phyloP scores from a whole-genome alignment of 2,329 filamentous ascomycete genomes.

The Acarospora socialis region DNA sequence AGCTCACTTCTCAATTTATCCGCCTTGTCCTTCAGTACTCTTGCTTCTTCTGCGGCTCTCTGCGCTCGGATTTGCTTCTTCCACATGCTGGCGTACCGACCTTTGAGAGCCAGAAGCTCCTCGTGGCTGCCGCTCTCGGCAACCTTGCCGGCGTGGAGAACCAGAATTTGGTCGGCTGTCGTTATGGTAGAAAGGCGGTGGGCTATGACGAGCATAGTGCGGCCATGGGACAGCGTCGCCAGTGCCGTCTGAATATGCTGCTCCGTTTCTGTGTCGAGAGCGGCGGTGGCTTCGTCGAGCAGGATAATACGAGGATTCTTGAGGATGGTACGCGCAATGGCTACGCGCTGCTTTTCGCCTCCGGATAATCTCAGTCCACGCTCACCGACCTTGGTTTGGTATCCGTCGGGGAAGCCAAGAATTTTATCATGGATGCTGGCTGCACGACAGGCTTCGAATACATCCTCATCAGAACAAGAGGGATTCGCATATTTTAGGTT shows the following conservation, averaged over 20 bases:
- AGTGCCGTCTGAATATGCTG: constrained; percentile 85
- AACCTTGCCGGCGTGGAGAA: constrained; percentile 62
- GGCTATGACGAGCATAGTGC: constrained; percentile 90
- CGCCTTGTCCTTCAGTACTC: constrained; percentile 30
- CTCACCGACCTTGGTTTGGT: constrained; percentile 82
- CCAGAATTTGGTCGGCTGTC: constrained; percentile 71
- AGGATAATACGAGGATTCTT: constrained; percentile 88
- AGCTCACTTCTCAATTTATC: constrained; percentile 28
- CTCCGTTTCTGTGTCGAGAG: constrained; percentile 81
- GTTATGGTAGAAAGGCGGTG: constrained; percentile 78
- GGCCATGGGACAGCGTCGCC: constrained; percentile 63
- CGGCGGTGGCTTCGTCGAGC: constrained; percentile 84
- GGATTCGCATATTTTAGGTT: constrained; percentile 85
- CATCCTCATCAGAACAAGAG: constrained; percentile 62
- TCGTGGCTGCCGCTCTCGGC: constrained; percentile 67
- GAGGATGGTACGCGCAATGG: constrained; percentile 82
- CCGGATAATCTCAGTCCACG: constrained; percentile 75
- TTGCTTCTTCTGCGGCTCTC: constrained; percentile 48
- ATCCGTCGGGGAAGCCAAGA: constrained; percentile 72
- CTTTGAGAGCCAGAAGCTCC: constrained; percentile 54
- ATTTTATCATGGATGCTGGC: constrained; percentile 92
- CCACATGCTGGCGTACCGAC: constrained; percentile 77
- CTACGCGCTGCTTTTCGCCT: constrained; percentile 85
- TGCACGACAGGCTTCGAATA: constrained; percentile 67
- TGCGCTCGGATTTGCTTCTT: constrained; percentile 73